Conservation (phyloP, 805 yeast species). For the Komagataella ulmi region DNA sequence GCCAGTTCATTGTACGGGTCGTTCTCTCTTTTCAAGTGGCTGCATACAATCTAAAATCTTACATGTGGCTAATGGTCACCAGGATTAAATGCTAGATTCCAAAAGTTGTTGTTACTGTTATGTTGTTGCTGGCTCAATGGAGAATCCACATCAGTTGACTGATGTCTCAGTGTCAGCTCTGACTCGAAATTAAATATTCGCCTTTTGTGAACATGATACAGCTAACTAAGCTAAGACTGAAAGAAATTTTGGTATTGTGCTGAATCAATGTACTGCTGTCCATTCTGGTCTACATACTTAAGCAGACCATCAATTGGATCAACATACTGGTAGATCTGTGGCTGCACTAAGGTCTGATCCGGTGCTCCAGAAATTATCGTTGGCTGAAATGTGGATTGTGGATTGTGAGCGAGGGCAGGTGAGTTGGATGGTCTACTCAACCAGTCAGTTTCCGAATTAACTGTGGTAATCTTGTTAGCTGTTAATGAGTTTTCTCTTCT, state of each 20-base stretch:
- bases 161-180: no score
- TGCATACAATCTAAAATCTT: no score
- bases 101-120: no score
- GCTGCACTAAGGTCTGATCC: conserved; percentile 10
- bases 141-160: no score
- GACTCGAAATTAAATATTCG: no score
- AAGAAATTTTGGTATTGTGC: not conserved
- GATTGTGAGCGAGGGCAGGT: conserved; percentile 10
- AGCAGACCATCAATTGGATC: conserved; percentile 62
- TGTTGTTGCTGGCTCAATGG: no score
- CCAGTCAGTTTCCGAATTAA: conserved; percentile 23
- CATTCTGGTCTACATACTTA: conserved; percentile 52
- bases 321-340: conserved; percentile 49
- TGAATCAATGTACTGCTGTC: conserved; percentile 48
- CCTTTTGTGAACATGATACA: not conserved
- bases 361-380: conserved; percentile 6
- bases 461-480: conserved; percentile 18
- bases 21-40: no score
- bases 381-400: conserved; percentile 6
- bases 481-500: conserved; percentile 20
- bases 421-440: conserved; percentile 6
- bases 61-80: no score
- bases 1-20: no score
- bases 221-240: not conserved
- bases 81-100: no score